phyloP scores from a whole-genome alignment of 108 stramenopile genomes.

The Skeletonema menzelii region DNA sequence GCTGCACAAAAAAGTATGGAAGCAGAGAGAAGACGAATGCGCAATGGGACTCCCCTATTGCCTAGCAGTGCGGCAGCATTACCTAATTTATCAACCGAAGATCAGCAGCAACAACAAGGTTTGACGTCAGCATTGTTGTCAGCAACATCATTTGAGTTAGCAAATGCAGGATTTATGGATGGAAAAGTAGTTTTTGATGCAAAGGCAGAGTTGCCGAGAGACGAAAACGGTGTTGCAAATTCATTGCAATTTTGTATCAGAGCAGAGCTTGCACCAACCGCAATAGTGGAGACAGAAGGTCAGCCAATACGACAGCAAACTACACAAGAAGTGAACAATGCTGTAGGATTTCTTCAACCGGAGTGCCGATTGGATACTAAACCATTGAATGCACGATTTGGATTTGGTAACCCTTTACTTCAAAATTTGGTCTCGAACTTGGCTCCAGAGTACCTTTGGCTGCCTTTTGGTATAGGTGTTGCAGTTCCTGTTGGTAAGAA shows the following conservation, averaged over 20 bases:
- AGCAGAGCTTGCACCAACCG: conserved; percentile 14
- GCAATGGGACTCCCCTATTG: not conserved
- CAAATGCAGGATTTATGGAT: not conserved
- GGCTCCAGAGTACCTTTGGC: conserved; percentile 5
- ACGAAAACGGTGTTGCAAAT: not conserved
- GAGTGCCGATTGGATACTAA: conserved; percentile 11
- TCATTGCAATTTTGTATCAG: conserved; percentile 5
- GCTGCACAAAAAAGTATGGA: not conserved
- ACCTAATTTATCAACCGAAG: not conserved
- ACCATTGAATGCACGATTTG: not conserved
- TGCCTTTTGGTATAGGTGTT: conserved; percentile 9
- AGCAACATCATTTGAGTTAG: conserved; percentile 11
- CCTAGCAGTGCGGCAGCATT: not conserved
- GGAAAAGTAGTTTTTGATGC: conserved; percentile 5
- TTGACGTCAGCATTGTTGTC: conserved; percentile 8
- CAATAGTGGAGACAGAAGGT: not conserved
- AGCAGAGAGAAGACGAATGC: not conserved
- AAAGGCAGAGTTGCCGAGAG: not conserved
- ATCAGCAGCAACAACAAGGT: not conserved
- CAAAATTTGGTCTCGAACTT: not conserved
- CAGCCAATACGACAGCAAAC: not conserved
- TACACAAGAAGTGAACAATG: not conserved
- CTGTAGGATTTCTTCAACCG: conserved; percentile 2
- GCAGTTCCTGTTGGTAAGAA: not conserved
- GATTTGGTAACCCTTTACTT: not conserved